phyloP scores from a whole-genome alignment of 2,329 filamentous ascomycete genomes.

The Polytolypa hystricis region DNA sequence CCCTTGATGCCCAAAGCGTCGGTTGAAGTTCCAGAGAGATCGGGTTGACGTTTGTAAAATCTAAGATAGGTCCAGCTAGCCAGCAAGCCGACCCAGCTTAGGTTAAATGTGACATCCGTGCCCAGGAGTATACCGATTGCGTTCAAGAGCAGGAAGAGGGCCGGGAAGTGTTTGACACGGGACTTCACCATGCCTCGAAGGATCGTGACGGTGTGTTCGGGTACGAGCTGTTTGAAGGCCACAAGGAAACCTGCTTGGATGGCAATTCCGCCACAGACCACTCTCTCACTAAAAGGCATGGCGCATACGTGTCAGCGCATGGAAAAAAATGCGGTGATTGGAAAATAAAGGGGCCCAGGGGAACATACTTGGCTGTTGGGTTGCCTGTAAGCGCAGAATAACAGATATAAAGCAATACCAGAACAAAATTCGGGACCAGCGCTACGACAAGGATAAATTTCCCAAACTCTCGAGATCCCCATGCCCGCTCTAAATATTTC shows the following conservation, averaged over 20 bases:
- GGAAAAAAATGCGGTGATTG: conserved; percentile 8
- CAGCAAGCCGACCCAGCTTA: conserved; percentile 71
- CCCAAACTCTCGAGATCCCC: conserved; percentile 82
- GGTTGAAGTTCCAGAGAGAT: conserved; percentile 43
- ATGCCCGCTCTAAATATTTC: conserved; percentile 88
- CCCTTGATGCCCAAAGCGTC: conserved; percentile 56
- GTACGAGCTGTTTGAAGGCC: conserved; percentile 93
- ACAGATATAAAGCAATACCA: conserved; percentile 61
- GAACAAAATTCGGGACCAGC: conserved; percentile 67
- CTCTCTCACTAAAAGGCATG: conserved; percentile 55
- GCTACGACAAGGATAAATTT: conserved; percentile 75
- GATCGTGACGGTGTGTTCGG: conserved; percentile 90
- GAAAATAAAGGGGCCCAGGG: conserved; percentile 12
- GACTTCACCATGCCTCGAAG: conserved; percentile 82
- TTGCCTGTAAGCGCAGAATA: conserved; percentile 54
- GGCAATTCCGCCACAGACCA: conserved; percentile 78
- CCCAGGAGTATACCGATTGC: conserved; percentile 53
- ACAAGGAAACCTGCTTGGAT: conserved; percentile 90
- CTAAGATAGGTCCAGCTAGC: conserved; percentile 91
- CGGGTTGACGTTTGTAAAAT: conserved; percentile 68
- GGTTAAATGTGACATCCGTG: conserved; percentile 66
- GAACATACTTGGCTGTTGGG: conserved; percentile 27
- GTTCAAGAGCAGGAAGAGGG: conserved; percentile 61
- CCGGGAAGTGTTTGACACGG: conserved; percentile 72
- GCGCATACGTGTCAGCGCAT: background rate